phyloP scores from a whole-genome alignment of 139 green algal species.

The Mesostigma viride region DNA sequence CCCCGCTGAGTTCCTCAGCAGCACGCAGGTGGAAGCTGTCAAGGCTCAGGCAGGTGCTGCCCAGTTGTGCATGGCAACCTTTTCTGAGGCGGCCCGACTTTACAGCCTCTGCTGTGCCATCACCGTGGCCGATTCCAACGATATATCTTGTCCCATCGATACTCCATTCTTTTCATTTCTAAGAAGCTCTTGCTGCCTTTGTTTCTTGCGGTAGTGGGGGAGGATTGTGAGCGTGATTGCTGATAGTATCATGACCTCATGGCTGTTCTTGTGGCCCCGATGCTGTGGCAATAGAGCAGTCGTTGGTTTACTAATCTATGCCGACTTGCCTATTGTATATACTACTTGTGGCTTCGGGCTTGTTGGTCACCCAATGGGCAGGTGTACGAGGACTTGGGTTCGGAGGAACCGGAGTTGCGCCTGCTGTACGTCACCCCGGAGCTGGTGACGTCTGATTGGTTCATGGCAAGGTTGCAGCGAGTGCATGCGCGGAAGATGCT shows the following conservation, averaged over 20 bases:
- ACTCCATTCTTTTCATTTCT: neutral
- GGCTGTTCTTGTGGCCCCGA: neutral
- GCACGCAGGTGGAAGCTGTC: neutral
- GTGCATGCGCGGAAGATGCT: slow-evolving; percentile 20
- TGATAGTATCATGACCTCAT: neutral
- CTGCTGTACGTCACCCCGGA: slow-evolving; percentile 37
- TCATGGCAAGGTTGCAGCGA: slow-evolving; percentile 15
- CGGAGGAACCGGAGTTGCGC: neutral
- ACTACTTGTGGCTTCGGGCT: neutral
- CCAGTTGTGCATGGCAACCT: too few species aligned
- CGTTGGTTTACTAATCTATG: neutral
- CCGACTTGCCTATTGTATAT: neutral
- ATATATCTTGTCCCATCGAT: neutral
- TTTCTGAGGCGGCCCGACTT: too few species aligned
- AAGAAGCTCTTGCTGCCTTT: neutral
- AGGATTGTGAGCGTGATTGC: neutral
- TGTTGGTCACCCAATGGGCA: neutral
- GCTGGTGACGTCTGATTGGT: neutral
- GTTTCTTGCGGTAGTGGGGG: neutral
- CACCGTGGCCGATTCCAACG: neutral
- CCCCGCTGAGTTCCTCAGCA: slow-evolving; percentile 25
- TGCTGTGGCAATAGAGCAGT: neutral
- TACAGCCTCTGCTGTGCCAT: too few species aligned
- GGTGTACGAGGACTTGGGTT: slow-evolving; percentile 27
- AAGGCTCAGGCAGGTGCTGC: slow-evolving; percentile 3